phyloP scores from a whole-genome alignment of 805 yeast species.

The Yueomyces sinensis region DNA sequence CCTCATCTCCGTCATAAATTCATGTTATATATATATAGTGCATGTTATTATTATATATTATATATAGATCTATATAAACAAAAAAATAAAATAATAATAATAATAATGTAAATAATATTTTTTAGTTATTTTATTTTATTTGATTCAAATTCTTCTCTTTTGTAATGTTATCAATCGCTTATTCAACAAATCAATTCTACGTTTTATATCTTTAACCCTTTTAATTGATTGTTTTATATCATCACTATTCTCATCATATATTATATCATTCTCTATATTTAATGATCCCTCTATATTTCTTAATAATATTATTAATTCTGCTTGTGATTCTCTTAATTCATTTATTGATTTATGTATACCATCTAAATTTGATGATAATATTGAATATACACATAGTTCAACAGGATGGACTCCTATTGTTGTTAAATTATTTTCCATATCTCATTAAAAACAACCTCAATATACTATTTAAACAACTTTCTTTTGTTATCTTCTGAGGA shows the following conservation, averaged over 20 bases:
- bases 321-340: conserved; percentile 22
- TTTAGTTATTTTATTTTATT: too few species aligned
- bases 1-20: too few species aligned
- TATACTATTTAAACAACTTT: too few species aligned
- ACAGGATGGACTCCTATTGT: conserved; percentile 16
- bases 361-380: conserved; percentile 20
- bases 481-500: too few species aligned
- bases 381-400: conserved; percentile 20
- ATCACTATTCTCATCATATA: conserved; percentile 4
- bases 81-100: too few species aligned
- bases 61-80: too few species aligned
- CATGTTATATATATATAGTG: too few species aligned
- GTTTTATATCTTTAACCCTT: conserved; percentile 7
- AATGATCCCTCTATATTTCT: conserved; percentile 13
- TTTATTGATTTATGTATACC: conserved; percentile 20
- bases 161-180: too few species aligned
- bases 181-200: conserved; percentile 5
- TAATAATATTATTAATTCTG: conserved; percentile 15
- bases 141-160: too few species aligned
- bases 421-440: conserved; percentile 2
- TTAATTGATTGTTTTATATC: conserved; percentile 1
- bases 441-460: too few species aligned
- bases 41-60: too few species aligned
- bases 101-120: too few species aligned
- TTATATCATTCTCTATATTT: conserved; percentile 10